Evolutionary conservation across 2,329 filamentous ascomycete species (phyloP), one percentile per base, ranked within the genome.

Genomic region (Pyrenophora seminiperda): DNA sequence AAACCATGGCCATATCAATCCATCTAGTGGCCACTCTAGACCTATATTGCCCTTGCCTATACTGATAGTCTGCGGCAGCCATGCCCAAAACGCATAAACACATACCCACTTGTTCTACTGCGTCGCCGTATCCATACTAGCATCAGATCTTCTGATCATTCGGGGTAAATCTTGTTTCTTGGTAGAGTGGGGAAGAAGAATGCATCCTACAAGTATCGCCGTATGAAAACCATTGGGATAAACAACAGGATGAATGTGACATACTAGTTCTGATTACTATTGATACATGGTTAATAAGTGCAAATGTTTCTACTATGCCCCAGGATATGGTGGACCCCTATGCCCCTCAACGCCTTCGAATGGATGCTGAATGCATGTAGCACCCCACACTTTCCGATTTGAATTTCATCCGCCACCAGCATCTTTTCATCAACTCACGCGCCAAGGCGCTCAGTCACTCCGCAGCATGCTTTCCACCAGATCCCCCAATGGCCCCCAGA

Each of bases 401-500:
- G 19, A 9, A 24, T 14, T 27, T 20, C 17, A 4, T 19, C 15
- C 30, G 17, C 7, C 6, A n/a, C 38, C 18, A 17, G 11, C 11
- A 9, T 10, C 38, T n/a, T 6, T 17, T 38, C n/a, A 13, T 22
- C n/a, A 10, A 40, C 18, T 9, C 15, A 7, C 34, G 18, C 34
- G 15, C 15, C 18, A 20, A 17, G 13, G 5, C 18, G 4, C 18
- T 41, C 41, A 52, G 73, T 97, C 94, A 69, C 91, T 97, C 76
- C 87, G 87, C 77, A 97, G 76, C 92, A 99, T 99, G 73, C 91
- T 97, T 73, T 99, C 94, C 41, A 99, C 94, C 61, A 99, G 78
- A 74, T 99, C 94, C 9, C 93, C 93, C 50, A 99, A 74, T 10
- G 94, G 94, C 1, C 94, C 94, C 88, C 93, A 99, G 78, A 93